phyloP scores from a whole-genome alignment of 768 basidiomycete genomes.

The Cubamyces lactineus region DNA sequence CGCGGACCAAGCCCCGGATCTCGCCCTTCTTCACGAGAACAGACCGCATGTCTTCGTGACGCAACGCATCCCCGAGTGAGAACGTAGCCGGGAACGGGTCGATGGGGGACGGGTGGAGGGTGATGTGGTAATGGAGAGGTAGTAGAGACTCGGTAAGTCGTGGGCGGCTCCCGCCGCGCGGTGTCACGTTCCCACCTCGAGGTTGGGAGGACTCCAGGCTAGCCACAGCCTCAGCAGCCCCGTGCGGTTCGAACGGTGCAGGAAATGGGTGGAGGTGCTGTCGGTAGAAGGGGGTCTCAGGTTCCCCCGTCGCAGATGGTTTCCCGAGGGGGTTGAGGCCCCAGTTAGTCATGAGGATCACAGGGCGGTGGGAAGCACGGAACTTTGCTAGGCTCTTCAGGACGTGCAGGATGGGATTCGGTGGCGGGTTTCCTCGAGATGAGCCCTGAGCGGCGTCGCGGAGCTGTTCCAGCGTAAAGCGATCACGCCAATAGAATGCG shows the following conservation, averaged over 20 bases:
- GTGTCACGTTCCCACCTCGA: not conserved
- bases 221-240: constrained; percentile 9
- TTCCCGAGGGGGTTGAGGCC: constrained; percentile 42
- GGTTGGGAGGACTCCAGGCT: constrained; percentile 12
- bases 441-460: constrained; percentile 31
- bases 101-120: constrained; percentile 37
- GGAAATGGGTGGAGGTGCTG: constrained; percentile 59
- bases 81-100: constrained; percentile 17
- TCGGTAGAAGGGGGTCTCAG: constrained; percentile 42
- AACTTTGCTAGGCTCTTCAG: constrained; percentile 51
- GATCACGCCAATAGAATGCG: constrained; percentile 79
- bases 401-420: constrained; percentile 49
- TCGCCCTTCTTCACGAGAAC: constrained; percentile 16
- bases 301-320: constrained; percentile 25
- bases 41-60: constrained; percentile 13
- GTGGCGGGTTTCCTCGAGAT: constrained; percentile 7
- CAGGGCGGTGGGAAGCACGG: constrained; percentile 50
- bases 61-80: constrained; percentile 16
- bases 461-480: constrained; percentile 61
- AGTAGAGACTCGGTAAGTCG: constrained; percentile 25
- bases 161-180: not conserved
- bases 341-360: constrained; percentile 67
- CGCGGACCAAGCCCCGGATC: constrained; percentile 22
- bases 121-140: constrained; percentile 44
- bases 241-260: constrained; percentile 32